phyloP scores from a whole-genome alignment of 1,284 basidiomycete genomes.

The Pseudozyma hubeiensis region DNA sequence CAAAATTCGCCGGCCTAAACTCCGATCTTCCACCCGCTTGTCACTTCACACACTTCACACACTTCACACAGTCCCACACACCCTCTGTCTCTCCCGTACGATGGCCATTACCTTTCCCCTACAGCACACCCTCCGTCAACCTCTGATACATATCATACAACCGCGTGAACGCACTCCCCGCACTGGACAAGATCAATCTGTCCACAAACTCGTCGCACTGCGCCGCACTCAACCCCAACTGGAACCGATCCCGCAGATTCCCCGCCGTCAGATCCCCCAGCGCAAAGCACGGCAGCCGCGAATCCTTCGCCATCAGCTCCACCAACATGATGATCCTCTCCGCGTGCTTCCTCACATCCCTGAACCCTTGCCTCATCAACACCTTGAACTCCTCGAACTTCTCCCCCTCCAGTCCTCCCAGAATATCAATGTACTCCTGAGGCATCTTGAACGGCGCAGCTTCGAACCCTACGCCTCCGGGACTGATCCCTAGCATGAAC shows the following conservation, averaged over 20 bases:
- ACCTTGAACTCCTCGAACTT: slow-evolving; percentile 86
- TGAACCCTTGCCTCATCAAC: slow-evolving; percentile 91
- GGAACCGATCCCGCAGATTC: slow-evolving; percentile 89
- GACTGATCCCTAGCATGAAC: slow-evolving; percentile 90
- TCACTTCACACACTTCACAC: too few species aligned
- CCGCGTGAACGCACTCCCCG: slow-evolving; percentile 65
- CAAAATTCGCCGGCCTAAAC: too few species aligned
- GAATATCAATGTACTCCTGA: slow-evolving; percentile 93
- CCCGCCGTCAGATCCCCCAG: slow-evolving; percentile 89
- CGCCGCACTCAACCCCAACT: slow-evolving; percentile 86
- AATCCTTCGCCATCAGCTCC: slow-evolving; percentile 97
- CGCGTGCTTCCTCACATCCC: slow-evolving; percentile 93
- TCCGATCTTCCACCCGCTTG: too few species aligned
- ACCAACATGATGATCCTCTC: slow-evolving; percentile 95
- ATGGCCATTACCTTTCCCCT: background rate
- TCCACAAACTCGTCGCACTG: slow-evolving; percentile 86
- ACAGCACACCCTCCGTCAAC: slow-evolving; percentile 59
- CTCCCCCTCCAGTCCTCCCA: slow-evolving; percentile 84
- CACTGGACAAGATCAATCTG: slow-evolving; percentile 57
- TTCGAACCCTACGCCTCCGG: slow-evolving; percentile 94
- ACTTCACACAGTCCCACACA: background rate
- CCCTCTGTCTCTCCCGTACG: background rate
- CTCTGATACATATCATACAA: slow-evolving; percentile 68
- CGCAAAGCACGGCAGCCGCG: slow-evolving; percentile 89
- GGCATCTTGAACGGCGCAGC: slow-evolving; percentile 98